A percentile compares a stretch with the other conserved stretches of the same genome.
These are phyloP conservation scores for Suillus luteus DNA, from an alignment of 768 basidiomycete species.

Conservation along the genomic window DNA sequence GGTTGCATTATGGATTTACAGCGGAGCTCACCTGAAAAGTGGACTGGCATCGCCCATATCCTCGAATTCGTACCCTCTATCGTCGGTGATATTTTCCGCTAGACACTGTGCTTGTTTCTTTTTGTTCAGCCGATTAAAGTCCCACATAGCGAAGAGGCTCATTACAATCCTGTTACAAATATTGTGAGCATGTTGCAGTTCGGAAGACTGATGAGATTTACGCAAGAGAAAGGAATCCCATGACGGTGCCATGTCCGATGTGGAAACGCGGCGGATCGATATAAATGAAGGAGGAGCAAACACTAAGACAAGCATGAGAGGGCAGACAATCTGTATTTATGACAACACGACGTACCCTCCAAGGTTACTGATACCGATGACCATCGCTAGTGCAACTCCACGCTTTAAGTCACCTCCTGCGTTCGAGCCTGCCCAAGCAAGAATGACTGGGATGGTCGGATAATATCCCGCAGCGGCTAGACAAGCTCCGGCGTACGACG, in stretches of 20 bases:
- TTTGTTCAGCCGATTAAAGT: slow-evolving; percentile 51
- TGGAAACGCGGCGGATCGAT: too few species aligned
- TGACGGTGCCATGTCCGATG: slow-evolving; percentile 23
- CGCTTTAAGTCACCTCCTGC: slow-evolving; percentile 56
- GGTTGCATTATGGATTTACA: too few species aligned
- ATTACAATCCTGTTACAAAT: slow-evolving; percentile 41
- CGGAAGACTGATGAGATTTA: slow-evolving; percentile 18
- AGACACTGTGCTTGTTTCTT: slow-evolving; percentile 47
- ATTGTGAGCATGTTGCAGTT: slow-evolving; percentile 27
- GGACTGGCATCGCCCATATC: too few species aligned
- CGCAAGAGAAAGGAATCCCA: slow-evolving; percentile 36
- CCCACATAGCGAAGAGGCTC: slow-evolving; percentile 46
- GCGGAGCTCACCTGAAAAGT: neutral
- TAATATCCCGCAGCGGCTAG: slow-evolving; percentile 54
- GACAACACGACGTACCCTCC: slow-evolving; percentile 43
- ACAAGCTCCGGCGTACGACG: slow-evolving; percentile 47
- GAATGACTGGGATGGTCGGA: slow-evolving; percentile 46
- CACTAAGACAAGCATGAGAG: slow-evolving; percentile 21
- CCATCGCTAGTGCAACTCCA: slow-evolving; percentile 53
- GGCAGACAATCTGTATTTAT: slow-evolving; percentile 28
- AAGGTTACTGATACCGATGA: slow-evolving; percentile 56
- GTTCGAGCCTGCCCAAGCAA: slow-evolving; percentile 59
- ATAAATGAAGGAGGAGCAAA: slow-evolving; percentile 42
- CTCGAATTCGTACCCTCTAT: too few species aligned
- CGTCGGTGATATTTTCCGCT: too few species aligned